phyloP scores from a whole-genome alignment of 78 protist species.

The Dictyostelium capitatum region DNA sequence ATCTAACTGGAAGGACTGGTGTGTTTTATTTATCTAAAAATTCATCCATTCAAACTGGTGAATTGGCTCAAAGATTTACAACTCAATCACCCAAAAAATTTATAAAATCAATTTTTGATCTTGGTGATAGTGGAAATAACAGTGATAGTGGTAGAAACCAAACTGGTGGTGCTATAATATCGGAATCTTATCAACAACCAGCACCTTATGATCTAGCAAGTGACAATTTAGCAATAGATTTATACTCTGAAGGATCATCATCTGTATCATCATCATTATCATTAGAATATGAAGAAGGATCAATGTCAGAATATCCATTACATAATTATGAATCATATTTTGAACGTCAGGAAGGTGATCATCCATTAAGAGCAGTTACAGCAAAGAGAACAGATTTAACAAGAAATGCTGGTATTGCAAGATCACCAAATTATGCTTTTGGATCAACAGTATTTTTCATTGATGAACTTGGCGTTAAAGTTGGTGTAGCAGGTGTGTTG shows the following conservation, averaged over 20 bases:
- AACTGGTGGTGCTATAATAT: background rate
- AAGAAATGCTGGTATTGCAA: constrained; percentile 14
- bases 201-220: background rate
- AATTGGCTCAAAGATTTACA: background rate
- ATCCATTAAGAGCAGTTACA: background rate
- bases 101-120: too few relatives aligned
- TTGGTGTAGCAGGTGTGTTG: constrained; percentile 35
- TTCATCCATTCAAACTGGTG: background rate
- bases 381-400: constrained; percentile 27
- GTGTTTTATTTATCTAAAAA: background rate
- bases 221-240: background rate
- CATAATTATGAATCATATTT: background rate
- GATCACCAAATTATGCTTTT: constrained; percentile 11
- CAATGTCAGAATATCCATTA: background rate
- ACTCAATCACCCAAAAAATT: too few relatives aligned
- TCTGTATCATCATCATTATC: background rate
- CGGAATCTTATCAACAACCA: too few relatives aligned
- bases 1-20: background rate
- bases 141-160: background rate
- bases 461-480: background rate
- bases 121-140: background rate
- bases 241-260: background rate
- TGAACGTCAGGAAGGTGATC: background rate
- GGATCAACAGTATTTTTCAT: constrained; percentile 38
- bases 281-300: background rate